These are phyloP conservation scores for Moesziomyces sp. DNA, from an alignment of 1,284 basidiomycete genomes.

Conservation along the genomic window DNA sequence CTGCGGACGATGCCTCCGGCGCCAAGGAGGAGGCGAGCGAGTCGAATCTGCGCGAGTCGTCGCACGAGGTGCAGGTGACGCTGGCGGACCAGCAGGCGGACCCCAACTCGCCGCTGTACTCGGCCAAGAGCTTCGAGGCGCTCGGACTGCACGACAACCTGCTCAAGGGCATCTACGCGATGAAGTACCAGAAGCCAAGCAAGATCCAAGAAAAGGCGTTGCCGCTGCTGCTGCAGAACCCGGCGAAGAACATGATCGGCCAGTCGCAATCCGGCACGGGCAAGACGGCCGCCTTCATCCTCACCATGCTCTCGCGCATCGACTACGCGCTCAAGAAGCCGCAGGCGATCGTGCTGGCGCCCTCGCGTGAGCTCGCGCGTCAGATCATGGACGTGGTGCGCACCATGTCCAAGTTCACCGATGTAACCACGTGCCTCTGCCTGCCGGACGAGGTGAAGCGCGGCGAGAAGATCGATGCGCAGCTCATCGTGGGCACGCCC, in stretches of 20 bases:
- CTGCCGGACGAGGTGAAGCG: slow-evolving; percentile 81
- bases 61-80: slow-evolving; percentile 79
- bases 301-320: slow-evolving; percentile 95
- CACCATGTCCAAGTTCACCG: slow-evolving; percentile 93
- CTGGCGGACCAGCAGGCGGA: slow-evolving; percentile 96
- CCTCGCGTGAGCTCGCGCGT: slow-evolving; percentile 93
- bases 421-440: slow-evolving; percentile 90
- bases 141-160: slow-evolving; percentile 76
- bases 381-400: slow-evolving; percentile 97
- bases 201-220: slow-evolving; percentile 99
- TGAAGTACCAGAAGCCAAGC: slow-evolving; percentile 97
- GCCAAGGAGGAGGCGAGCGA: slow-evolving; percentile 17
- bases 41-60: slow-evolving; percentile 55
- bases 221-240: slow-evolving; percentile 88
- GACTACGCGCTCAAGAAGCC: slow-evolving; percentile 85
- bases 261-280: slow-evolving; percentile 99
- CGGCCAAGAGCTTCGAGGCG: slow-evolving; percentile 90
- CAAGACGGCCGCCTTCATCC: slow-evolving; percentile 97
- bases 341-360: slow-evolving; percentile 73
- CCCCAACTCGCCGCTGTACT: slow-evolving; percentile 93
- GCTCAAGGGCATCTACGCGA: slow-evolving; percentile 93
- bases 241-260: slow-evolving; percentile 97
- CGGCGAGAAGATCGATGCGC: slow-evolving; percentile 81
- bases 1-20: not conserved
- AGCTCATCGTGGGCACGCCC: slow-evolving; percentile 95